Evolutionary conservation across 1,284 basidiomycete genomes (phyloP), one percentile per base, ranked within the genome.

Genomic region (Leccinum solheimii): DNA sequence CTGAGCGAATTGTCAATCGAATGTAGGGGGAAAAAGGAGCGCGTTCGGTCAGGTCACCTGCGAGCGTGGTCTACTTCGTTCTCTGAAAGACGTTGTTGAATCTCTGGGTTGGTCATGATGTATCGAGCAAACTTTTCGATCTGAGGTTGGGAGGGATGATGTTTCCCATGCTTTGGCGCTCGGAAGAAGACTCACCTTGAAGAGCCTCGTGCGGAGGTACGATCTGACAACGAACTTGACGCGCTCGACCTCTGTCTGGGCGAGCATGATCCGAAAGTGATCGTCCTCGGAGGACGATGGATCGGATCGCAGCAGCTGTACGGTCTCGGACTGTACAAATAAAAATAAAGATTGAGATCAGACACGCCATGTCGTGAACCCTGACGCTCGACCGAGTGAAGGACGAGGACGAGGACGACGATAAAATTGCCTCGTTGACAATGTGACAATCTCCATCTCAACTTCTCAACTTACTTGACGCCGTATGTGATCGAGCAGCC

Each of bases 181-280:
- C 30, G 43, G 7, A 19, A 16, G 30, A 55, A 51, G 3, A 13
- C 5, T 30, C 45, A 91, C 94, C 83, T 97, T 97, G 80, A 84
- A 87, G 58, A 96, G 73, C 64, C 95, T 80, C 38, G 90, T 92
- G n/a, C 94, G 83, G 4, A 96, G 83, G 72, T 96, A 97, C 1
- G 90, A 91, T 59, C 94, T 79, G 23, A 96, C 86, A 62, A 96
- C 84, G 71, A 93, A 97, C 76, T 94, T 95, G 68, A 94, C 91
- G 49, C 95, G 85, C 75, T 97, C 95, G 70, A 95, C 86, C 76
- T 97, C 95, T 0, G 92, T 95, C 76, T 95, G 92, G 0, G 94
- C 94, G 53, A 97, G 86, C 79, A 94, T 89, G 49, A 95, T 90
- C 64, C 93, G 83, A 67, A 95, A 90, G 71, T 97, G 94, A 66